These are phyloP conservation scores for Tricholoma sp. DNA, from an alignment of 768 basidiomycete genomes.

Conservation along the genomic window DNA sequence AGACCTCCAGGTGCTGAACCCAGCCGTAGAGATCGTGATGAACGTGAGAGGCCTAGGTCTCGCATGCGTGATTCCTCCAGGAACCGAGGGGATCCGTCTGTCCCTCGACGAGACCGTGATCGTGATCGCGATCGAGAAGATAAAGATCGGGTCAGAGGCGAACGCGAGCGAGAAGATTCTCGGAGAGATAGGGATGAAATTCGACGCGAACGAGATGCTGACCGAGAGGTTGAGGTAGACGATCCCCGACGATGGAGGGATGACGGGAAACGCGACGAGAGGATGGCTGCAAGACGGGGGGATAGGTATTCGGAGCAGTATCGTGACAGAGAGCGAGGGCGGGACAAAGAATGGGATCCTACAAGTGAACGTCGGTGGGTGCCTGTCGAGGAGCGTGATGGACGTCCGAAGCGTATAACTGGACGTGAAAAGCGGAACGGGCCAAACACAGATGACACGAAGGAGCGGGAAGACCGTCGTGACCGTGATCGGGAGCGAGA, in stretches of 20 bases:
- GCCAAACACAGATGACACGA: conserved; percentile 32
- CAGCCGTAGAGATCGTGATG: conserved; percentile 56
- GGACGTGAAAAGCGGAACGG: conserved; percentile 55
- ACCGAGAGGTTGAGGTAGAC: conserved; percentile 47
- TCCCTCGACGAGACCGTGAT: conserved; percentile 44
- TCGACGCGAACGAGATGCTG: conserved; percentile 37
- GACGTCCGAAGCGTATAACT: conserved; percentile 50
- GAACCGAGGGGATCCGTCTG: conserved; percentile 53
- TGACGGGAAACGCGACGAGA: conserved; percentile 77
- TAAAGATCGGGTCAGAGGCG: conserved; percentile 31
- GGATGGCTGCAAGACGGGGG: conserved; percentile 58
- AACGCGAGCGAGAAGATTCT: conserved; percentile 27
- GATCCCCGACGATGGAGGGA: conserved; percentile 78
- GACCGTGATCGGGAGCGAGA: conserved; percentile 49
- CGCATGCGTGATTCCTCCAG: conserved; percentile 60
- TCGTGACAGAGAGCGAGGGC: conserved; percentile 40
- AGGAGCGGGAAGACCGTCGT: conserved; percentile 27
- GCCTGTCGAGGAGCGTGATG: conserved; percentile 63
- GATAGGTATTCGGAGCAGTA: conserved; percentile 33
- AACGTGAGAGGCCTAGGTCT: conserved; percentile 62
- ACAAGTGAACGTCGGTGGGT: conserved; percentile 53
- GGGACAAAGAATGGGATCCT: conserved; percentile 44
- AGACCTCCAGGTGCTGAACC: conserved; percentile 42
- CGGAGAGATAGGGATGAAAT: conserved; percentile 13
- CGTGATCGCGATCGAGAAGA: conserved; percentile 45